Evolutionary conservation across 129 eudicot genomes (phyloP), one percentile per base, ranked within the genome.

Genomic region (Pulicaria dysenterica): DNA sequence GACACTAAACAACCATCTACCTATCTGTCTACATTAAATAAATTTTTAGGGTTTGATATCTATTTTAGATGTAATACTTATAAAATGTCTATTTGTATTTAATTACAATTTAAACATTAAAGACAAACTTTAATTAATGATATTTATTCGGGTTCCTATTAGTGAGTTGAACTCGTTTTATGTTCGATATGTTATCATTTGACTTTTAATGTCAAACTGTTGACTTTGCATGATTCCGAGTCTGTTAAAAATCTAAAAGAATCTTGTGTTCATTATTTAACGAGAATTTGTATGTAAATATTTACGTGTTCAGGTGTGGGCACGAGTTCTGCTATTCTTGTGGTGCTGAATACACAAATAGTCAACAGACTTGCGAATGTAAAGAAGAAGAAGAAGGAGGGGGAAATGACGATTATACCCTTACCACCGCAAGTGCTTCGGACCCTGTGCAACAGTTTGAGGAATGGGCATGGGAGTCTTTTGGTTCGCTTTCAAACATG

Each of bases 381-480:
- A n/a, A n/a, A n/a, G n/a, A n/a, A n/a, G n/a, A 24, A 24, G 31
- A 24, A 24, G 55, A 74, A 40, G 38, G 43, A 61, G 78, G 62
- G 62, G 72, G 64, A 74, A 64, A 74, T 74, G 86, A 80, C n/a
- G 40, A 60, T 68, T 58, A 58, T 37, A 68, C 81, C 77, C 72
- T 74, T 53, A 53, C 69, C 48, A 24, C 77, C 0, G 37, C 49
- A 5, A 59, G 46, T 64, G 8, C 12, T 3, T 39, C 61, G 1
- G 67, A 73, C 58, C 93, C 88, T 12, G 54, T 79, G 41, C 94
- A 89, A 59, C 83, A 82, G 13, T 79, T 82, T 6, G 96, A 86
- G 58, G 92, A 84, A 70, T 88, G 95, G 97, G 86, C 94, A 56
- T 89, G 89, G 96, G 91, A 86, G 76, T 86, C 97, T 12, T 91